Percentiles rank a stretch among this genome's conserved stretches.
These are phyloP conservation scores for Protomyces inouyei DNA, from an alignment of 1,139 yeast genomes.

Conservation along the genomic window DNA sequence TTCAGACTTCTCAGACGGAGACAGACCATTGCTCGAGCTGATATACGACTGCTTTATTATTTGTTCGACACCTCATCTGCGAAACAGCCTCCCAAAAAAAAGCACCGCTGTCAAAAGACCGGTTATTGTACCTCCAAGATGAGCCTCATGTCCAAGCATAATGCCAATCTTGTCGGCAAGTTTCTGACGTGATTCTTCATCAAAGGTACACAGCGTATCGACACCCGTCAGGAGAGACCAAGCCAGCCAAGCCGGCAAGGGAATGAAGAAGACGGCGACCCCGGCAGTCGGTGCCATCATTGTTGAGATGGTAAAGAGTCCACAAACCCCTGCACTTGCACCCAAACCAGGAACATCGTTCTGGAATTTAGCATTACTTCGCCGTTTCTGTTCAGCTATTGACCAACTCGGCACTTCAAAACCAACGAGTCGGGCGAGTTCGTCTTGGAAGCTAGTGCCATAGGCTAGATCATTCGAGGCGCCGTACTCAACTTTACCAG, in stretches of 20 bases:
- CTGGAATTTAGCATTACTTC: background rate
- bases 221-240: constrained; percentile 24
- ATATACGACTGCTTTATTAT: background rate
- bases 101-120: background rate
- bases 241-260: constrained; percentile 24
- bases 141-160: constrained; percentile 21
- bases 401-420: constrained; percentile 8
- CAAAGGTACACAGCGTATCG: constrained; percentile 14
- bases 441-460: background rate
- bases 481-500: background rate
- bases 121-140: constrained; percentile 19
- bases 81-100: constrained; percentile 4
- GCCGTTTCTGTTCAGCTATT: background rate
- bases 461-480: background rate
- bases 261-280: constrained; percentile 18
- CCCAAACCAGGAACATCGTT: constrained; percentile 15
- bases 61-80: background rate
- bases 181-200: constrained; percentile 5
- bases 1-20: too few relatives aligned
- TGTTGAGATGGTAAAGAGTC: constrained; percentile 12
- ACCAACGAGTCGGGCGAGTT: background rate
- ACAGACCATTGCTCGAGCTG: too few relatives aligned
- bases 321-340: constrained; percentile 21
- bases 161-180: constrained; percentile 8
- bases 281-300: constrained; percentile 10